Base-by-base conservation (phyloP, 176 grass and related monocot species). In the Typha latifolia region DNA sequence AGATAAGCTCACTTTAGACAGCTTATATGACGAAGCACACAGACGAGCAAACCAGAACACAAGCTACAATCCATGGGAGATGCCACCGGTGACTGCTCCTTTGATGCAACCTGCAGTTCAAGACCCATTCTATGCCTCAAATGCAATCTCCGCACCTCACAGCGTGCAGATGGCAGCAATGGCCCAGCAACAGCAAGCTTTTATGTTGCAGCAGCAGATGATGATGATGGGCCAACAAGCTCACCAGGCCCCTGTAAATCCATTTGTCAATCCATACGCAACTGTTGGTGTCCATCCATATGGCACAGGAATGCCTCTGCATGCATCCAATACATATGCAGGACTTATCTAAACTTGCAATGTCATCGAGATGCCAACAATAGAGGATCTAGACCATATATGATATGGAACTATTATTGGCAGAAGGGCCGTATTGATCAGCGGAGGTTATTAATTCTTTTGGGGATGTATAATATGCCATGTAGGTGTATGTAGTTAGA, bases 61-160 rank as follows among this genome's bases (percentile, higher is more conserved):
- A 0, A 97, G 81, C 81, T 92, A 97, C 76, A 87, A 90, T 68
- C 85, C 85, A n/a, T 97, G 94, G 94, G 89, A 97, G 43, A 66
- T 65, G 21, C 55, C 15, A 20, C 70, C 78, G 0, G 66, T 73
- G 49, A 70, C 77, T 0, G 82, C 79, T 70, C 72, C 82, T 13
- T 65, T 78, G 65, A 75, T 86, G 78, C 94, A 82, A 53, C 82
- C 63, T 69, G 8, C 37, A 43, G 82, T 62, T 73, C 74, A 92
- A 4, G 84, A 87, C 37, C 94, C 94, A 2, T 97, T 90, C 66
- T 90, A 90, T 22, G 76, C 78, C 19, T 97, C 83, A 0, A 61
- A 63, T 49, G 78, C 76, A 56, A 69, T 81, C 32, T 61, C 79
- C 3, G 81, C 83, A 16, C 95, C 95, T 43, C 86, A 93, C 59